A percentile compares a stretch with the other conserved stretches of the same genome.
Conservation (phyloP, 2,329 filamentous ascomycete species). For the Cladophialophora carrionii region DNA sequence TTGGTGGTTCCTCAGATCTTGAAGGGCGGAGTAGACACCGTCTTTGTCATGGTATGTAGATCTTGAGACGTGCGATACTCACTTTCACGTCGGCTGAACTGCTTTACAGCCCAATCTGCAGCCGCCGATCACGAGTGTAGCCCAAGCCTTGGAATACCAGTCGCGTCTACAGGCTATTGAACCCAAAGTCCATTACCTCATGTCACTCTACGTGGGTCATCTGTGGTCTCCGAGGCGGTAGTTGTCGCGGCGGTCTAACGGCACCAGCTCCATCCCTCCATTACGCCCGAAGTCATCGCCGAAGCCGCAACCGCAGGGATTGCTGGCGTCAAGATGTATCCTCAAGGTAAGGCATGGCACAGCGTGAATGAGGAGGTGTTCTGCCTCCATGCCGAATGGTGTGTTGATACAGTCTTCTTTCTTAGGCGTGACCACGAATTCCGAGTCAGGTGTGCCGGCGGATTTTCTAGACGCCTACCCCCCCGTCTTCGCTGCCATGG, state of each 20-base stretch:
- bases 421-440: constrained; percentile 62
- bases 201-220: constrained; percentile 67
- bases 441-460: constrained; percentile 51
- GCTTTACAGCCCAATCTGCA: constrained; percentile 65
- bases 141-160: constrained; percentile 68
- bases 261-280: constrained; percentile 54
- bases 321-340: constrained; percentile 61
- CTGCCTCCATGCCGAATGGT: constrained; percentile 1
- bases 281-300: constrained; percentile 70
- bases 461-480: constrained; percentile 50
- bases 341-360: constrained; percentile 3
- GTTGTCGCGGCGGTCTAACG: background rate
- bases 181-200: constrained; percentile 65
- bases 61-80: constrained; percentile 5
- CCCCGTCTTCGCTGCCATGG: constrained; percentile 83
- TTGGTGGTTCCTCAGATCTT: constrained; percentile 58
- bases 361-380: background rate
- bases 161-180: constrained; percentile 40
- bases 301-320: constrained; percentile 71
- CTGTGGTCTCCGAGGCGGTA: background rate
- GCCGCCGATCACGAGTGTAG: constrained; percentile 65
- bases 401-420: constrained; percentile 26
- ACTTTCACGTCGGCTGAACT: constrained; percentile 29
- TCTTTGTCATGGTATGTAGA: constrained; percentile 55
- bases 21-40: constrained; percentile 66